Evolutionary conservation across 2,329 filamentous ascomycete genomes (phyloP).

Genomic region (Hortaea werneckii): DNA sequence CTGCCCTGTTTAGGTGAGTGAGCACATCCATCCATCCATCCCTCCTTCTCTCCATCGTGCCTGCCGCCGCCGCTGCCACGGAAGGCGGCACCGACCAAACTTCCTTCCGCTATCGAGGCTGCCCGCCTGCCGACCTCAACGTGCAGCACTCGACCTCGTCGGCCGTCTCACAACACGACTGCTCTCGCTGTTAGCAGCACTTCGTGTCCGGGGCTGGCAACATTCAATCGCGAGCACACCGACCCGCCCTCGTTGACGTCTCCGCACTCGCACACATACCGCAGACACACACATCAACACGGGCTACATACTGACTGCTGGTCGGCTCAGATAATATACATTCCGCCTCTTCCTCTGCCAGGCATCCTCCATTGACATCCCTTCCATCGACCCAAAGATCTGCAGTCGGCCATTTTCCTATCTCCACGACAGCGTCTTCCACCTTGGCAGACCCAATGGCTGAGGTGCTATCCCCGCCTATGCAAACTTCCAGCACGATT

Average conservation of each 20-base stretch:
- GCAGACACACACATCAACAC: not conserved
- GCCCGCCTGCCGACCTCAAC: no score
- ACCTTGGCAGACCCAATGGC: slow-evolving; percentile 24
- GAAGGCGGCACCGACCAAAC: no score
- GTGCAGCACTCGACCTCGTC: no score
- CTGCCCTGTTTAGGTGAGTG: not conserved
- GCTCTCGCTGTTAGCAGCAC: not conserved
- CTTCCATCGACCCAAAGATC: no score
- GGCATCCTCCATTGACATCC: slow-evolving; percentile 3
- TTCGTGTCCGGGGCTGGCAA: not conserved
- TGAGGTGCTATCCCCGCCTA: slow-evolving; percentile 38
- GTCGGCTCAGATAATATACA: slow-evolving; percentile 18
- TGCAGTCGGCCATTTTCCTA: not conserved
- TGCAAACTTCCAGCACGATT: slow-evolving; percentile 37
- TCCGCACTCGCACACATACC: not conserved
- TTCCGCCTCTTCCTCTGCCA: slow-evolving; percentile 8
- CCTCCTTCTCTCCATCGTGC: not conserved
- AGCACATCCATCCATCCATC: not conserved
- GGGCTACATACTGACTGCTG: slow-evolving; percentile 19
- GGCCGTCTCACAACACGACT: not conserved
- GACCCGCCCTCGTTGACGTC: no score
- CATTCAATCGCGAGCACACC: not conserved
- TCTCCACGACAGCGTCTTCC: not conserved
- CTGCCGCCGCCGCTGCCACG: no score
- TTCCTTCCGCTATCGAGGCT: no score